Evolutionary conservation across 1,139 yeast species (phyloP).

Genomic region (Zhuliangozyma parablackwelliae): DNA sequence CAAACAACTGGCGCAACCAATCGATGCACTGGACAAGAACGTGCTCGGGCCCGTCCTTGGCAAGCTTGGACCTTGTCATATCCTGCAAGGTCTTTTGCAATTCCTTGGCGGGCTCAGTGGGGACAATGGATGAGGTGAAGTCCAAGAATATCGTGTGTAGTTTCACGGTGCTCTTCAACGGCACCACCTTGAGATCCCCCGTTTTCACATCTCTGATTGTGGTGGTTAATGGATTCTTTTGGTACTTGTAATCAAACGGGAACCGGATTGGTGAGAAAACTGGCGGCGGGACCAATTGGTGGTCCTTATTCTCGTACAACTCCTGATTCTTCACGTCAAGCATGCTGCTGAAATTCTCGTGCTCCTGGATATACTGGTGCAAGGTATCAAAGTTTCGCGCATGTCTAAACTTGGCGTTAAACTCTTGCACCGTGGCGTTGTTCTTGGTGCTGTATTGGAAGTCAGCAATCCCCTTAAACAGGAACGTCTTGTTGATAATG

Average conservation of each 20-base stretch:
- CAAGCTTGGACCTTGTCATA: slow-evolving; percentile 17
- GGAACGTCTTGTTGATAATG: slow-evolving; percentile 63
- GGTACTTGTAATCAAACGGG: slow-evolving; percentile 61
- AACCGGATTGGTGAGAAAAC: slow-evolving; percentile 69
- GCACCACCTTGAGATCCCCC: slow-evolving; percentile 46
- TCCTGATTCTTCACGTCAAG: slow-evolving; percentile 24
- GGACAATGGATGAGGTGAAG: slow-evolving; percentile 24
- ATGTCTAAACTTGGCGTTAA: slow-evolving; percentile 19
- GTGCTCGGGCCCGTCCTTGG: slow-evolving; percentile 24
- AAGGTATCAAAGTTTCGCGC: slow-evolving; percentile 30
- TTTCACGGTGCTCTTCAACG: slow-evolving; percentile 34
- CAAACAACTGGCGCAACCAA: slow-evolving; percentile 53
- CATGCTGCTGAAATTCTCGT: slow-evolving; percentile 29
- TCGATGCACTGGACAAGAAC: slow-evolving; percentile 47
- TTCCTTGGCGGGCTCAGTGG: slow-evolving; percentile 32
- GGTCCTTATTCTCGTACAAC: slow-evolving; percentile 25
- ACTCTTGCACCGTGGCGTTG: slow-evolving; percentile 43
- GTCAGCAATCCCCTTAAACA: slow-evolving; percentile 84
- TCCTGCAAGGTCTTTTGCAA: slow-evolving; percentile 30
- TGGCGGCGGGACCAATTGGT: slow-evolving; percentile 85
- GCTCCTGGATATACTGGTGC: slow-evolving; percentile 38
- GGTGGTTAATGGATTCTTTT: slow-evolving; percentile 46
- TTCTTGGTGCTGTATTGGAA: slow-evolving; percentile 69
- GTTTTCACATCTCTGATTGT: slow-evolving; percentile 62
- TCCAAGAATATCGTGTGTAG: slow-evolving; percentile 46